phyloP scores from a whole-genome alignment of 225 moss, liverwort and hornwort genomes.

The Asterella californica region DNA sequence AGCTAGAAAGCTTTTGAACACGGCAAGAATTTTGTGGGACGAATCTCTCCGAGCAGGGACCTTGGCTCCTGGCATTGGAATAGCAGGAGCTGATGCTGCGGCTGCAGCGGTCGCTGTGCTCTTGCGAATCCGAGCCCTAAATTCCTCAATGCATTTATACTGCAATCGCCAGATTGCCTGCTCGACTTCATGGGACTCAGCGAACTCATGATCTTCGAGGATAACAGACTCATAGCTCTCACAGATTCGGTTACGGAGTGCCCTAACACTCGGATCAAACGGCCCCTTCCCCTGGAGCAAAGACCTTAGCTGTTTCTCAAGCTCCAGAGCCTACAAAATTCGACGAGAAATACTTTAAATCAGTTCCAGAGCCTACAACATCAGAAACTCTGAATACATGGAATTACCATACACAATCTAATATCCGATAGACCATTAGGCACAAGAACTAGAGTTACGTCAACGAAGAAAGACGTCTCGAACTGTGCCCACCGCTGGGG shows the following conservation, averaged over 20 bases:
- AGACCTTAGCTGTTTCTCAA: slow-evolving; percentile 83
- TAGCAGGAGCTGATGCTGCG: slow-evolving; percentile 51
- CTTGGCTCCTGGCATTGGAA: slow-evolving; percentile 59
- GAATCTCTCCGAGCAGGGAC: slow-evolving; percentile 64
- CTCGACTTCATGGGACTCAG: slow-evolving; percentile 89
- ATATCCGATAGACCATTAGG: background rate
- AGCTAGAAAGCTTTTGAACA: slow-evolving; percentile 86
- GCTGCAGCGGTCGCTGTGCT: slow-evolving; percentile 56
- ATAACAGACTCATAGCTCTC: slow-evolving; percentile 85
- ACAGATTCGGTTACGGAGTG: slow-evolving; percentile 71
- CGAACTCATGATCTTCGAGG: slow-evolving; percentile 86
- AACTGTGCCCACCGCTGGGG: background rate
- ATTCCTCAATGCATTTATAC: slow-evolving; percentile 98
- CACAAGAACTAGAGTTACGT: background rate
- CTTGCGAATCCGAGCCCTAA: slow-evolving; percentile 84
- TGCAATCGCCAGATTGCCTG: slow-evolving; percentile 97
- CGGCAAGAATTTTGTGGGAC: slow-evolving; percentile 63
- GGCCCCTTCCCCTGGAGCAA: slow-evolving; percentile 83
- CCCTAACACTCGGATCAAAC: slow-evolving; percentile 73
- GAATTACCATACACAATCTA: background rate
- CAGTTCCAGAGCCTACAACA: too few relatives aligned
- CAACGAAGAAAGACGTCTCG: background rate
- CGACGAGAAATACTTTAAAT: too few relatives aligned
- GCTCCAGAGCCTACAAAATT: slow-evolving; percentile 71
- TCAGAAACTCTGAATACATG: background rate